Evolutionary conservation across 2,329 filamentous ascomycete species (phyloP).

Genomic region (Trichoderma guizhouense): DNA sequence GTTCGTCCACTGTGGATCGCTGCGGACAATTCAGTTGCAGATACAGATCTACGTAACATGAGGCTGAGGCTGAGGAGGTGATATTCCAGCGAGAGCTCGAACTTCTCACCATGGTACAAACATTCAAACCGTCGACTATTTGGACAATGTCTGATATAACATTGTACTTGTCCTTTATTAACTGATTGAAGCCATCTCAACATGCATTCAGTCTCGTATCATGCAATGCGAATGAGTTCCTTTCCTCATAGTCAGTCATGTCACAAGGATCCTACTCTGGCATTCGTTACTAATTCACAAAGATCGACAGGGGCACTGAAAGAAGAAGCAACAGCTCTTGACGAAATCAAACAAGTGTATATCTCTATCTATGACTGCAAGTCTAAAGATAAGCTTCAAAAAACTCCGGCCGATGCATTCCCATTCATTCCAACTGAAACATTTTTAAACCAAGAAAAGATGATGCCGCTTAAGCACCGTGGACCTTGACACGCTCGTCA

Average conservation of each 20-base stretch:
- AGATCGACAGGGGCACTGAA: not conserved
- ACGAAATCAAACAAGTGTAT: not conserved
- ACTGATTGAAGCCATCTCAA: not conserved
- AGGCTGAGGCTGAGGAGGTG: not conserved
- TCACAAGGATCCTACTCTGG: not conserved
- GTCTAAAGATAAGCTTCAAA: not conserved
- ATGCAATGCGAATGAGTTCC: not conserved
- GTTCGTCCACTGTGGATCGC: not conserved
- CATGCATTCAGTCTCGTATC: not conserved
- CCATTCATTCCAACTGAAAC: too few relatives aligned
- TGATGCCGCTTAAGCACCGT: conserved; percentile 43
- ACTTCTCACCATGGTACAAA: not conserved
- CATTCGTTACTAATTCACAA: not conserved
- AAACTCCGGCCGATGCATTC: conserved; percentile 13
- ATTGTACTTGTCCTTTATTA: not conserved
- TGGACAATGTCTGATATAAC: not conserved
- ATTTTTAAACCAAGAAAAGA: not conserved
- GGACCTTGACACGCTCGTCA: conserved; percentile 65
- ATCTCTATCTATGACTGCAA: conserved; percentile 1
- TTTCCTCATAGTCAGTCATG: not conserved
- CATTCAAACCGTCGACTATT: not conserved
- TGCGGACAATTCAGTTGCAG: not conserved
- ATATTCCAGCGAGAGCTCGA: not conserved
- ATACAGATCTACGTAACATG: not conserved
- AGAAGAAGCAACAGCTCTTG: not conserved